A percentile compares a stretch with the other conserved stretches of the same genome.
phyloP scores from a whole-genome alignment of 2,329 filamentous ascomycete species.

The Scedosporium apiospermum region DNA sequence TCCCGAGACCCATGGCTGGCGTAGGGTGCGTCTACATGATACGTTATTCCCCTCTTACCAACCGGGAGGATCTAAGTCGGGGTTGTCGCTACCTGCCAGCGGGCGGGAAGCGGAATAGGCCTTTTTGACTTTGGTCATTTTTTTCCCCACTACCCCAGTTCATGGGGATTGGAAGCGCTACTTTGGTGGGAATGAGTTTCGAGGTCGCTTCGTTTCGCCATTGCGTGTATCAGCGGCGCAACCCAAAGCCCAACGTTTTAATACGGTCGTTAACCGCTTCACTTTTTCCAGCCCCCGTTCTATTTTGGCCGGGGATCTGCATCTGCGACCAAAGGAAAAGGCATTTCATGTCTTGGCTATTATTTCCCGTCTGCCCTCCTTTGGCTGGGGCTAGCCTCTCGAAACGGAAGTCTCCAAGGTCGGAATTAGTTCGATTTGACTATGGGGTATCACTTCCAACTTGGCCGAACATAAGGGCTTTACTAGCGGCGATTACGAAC shows the following conservation, averaged over 20 bases:
- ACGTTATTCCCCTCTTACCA: not conserved
- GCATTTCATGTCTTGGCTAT: not conserved
- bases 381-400: not conserved
- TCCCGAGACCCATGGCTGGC: not conserved
- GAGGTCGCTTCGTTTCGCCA: not conserved
- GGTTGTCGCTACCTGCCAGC: not conserved
- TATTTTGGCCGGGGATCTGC: not conserved
- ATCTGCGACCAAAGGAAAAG: not conserved
- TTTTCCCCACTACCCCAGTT: not conserved
- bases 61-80: not conserved
- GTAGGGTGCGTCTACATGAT: not conserved
- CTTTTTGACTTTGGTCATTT: not conserved
- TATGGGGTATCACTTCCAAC: not conserved
- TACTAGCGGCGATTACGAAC: not conserved
- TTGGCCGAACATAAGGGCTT: not conserved
- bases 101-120: not conserved
- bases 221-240: not conserved
- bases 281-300: not conserved
- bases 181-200: not conserved
- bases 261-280: not conserved
- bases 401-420: not conserved
- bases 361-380: not conserved
- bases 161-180: conserved; percentile 11
- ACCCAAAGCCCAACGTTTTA: not conserved
- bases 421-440: not conserved